A percentile compares a stretch with the other conserved stretches of the same genome.
Evolutionary conservation across 495 filamentous ascomycete genomes (phyloP).

Genomic region (Xylaria nigripes): DNA sequence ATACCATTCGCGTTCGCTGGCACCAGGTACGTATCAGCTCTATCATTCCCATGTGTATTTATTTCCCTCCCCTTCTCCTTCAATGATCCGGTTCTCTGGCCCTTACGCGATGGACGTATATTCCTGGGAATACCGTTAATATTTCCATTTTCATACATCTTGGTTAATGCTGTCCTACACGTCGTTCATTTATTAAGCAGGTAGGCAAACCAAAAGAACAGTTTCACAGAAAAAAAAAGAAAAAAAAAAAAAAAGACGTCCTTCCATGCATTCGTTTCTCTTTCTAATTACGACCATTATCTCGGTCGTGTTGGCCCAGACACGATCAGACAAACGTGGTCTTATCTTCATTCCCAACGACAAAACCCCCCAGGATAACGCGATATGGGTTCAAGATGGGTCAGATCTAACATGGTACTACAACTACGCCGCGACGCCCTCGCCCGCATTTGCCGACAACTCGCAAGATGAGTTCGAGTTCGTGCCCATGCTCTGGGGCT

Average conservation of each 20-base stretch:
- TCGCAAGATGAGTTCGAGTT: conserved; percentile 51
- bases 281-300: conserved; percentile 15
- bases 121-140: too few relatives aligned
- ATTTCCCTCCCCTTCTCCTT: too few relatives aligned
- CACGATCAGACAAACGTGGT: conserved; percentile 57
- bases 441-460: conserved; percentile 36
- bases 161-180: too few relatives aligned
- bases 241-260: not conserved
- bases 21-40: too few relatives aligned
- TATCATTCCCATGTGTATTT: too few relatives aligned
- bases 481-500: conserved; percentile 75
- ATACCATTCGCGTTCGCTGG: too few relatives aligned
- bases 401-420: conserved; percentile 74
- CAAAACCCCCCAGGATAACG: conserved; percentile 46
- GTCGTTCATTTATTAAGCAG: too few relatives aligned
- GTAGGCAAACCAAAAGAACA: not conserved
- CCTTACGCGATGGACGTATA: too few relatives aligned
- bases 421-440: conserved; percentile 55
- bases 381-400: conserved; percentile 45
- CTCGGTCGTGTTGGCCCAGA: conserved; percentile 24
- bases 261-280: conserved; percentile 19
- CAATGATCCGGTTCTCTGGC: too few relatives aligned
- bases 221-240: not conserved
- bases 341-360: conserved; percentile 53
- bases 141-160: too few relatives aligned